Evolutionary conservation across 2,329 filamentous ascomycete species (phyloP).

Genomic region (Ophiocordyceps robertsii): DNA sequence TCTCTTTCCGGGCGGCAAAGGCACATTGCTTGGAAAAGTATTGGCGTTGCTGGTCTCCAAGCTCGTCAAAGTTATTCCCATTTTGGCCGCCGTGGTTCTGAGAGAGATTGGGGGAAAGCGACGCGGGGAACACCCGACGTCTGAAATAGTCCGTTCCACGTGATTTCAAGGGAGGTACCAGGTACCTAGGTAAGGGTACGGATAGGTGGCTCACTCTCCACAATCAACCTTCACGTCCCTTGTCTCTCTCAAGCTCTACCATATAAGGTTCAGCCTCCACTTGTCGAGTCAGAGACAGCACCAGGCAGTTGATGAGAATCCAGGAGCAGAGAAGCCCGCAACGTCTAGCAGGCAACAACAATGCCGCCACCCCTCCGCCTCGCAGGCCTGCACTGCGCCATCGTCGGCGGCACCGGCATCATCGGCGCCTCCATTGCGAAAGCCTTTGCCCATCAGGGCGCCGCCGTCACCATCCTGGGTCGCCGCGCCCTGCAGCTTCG

Average conservation of each 20-base stretch:
- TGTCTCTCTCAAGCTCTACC: too few relatives aligned
- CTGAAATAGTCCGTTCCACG: too few relatives aligned
- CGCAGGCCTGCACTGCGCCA: constrained; percentile 37
- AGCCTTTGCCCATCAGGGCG: constrained; percentile 51
- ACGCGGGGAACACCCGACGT: too few relatives aligned
- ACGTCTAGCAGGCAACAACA: not conserved
- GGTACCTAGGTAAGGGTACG: too few relatives aligned
- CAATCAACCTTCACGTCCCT: too few relatives aligned
- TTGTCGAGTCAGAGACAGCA: too few relatives aligned
- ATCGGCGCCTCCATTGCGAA: constrained; percentile 57
- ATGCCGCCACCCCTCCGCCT: constrained; percentile 19
- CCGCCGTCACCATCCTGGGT: constrained; percentile 46
- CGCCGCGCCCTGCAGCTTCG: constrained; percentile 35
- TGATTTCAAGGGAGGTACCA: too few relatives aligned
- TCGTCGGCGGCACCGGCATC: constrained; percentile 58
- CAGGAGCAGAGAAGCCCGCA: not conserved
- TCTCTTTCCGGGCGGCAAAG: not conserved
- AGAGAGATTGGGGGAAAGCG: too few relatives aligned
- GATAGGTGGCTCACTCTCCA: too few relatives aligned
- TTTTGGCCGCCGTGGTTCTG: not conserved
- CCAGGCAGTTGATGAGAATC: too few relatives aligned
- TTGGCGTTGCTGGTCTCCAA: not conserved
- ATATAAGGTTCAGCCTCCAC: too few relatives aligned
- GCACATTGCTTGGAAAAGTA: not conserved
- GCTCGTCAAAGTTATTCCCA: not conserved